Conservation (phyloP, 2,329 filamentous ascomycete genomes). For the Pestalotiopsis fici region DNA sequence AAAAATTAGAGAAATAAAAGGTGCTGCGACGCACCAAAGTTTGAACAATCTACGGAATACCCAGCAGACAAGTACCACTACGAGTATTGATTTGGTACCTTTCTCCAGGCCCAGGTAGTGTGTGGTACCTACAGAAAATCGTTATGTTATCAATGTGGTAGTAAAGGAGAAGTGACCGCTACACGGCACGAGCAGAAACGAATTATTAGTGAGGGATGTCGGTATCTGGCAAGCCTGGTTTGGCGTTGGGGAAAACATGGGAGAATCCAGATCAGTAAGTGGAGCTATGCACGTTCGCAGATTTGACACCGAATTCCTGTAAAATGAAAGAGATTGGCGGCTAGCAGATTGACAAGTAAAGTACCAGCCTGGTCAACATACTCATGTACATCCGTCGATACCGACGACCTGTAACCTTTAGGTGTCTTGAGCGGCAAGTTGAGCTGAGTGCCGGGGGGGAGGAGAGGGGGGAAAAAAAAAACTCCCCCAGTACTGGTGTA, state of each 20-base stretch:
- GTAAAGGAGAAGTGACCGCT: no score
- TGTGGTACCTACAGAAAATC: no score
- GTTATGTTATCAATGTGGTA: no score
- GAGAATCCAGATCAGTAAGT: neutral
- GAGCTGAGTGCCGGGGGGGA: neutral
- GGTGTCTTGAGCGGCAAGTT: neutral
- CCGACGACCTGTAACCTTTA: neutral
- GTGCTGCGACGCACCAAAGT: neutral
- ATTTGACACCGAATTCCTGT: neutral
- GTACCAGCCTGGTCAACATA: neutral
- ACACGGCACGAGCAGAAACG: no score
- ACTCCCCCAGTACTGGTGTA: neutral
- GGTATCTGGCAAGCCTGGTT: neutral
- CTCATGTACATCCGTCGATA: neutral
- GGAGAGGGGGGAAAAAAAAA: neutral
- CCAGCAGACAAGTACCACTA: neutral
- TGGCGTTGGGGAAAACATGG: neutral
- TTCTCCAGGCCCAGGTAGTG: no score
- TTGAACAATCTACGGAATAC: neutral
- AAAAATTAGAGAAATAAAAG: neutral
- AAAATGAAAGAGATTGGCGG: neutral
- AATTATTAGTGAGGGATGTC: neutral
- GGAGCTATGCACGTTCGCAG: neutral
- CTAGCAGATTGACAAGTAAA: neutral
- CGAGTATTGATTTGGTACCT: neutral